Evolutionary conservation across 225 moss, liverwort and hornwort species (phyloP).

Genomic region (Straminergon stramineum): DNA sequence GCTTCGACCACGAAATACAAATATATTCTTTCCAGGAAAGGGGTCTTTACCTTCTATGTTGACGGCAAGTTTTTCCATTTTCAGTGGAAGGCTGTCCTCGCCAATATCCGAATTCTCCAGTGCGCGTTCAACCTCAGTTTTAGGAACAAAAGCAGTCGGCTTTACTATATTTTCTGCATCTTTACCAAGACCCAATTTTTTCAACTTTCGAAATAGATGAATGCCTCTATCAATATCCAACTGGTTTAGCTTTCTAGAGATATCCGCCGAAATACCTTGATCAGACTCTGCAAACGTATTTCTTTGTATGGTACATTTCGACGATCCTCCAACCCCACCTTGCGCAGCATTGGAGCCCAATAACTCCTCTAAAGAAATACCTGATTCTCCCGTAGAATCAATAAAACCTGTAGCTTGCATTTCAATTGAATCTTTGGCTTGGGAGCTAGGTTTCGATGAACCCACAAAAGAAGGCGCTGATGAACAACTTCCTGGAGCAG

Average conservation of each 20-base stretch:
- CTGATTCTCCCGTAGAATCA: background rate
- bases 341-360: background rate
- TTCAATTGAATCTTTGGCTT: background rate
- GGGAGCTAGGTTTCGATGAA: background rate
- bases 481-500: background rate
- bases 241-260: constrained; percentile 5
- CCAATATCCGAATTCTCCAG: constrained; percentile 19
- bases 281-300: background rate
- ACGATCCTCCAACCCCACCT: background rate
- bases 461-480: background rate
- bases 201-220: background rate
- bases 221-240: constrained; percentile 23
- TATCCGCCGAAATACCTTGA: background rate
- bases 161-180: background rate
- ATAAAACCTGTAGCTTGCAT: background rate
- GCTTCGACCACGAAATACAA: background rate
- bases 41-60: background rate
- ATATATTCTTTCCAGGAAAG: background rate
- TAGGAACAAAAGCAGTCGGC: background rate
- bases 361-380: constrained; percentile 7
- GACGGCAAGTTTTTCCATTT: constrained; percentile 16
- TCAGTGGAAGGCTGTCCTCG: constrained; percentile 4
- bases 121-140: background rate
- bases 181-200: background rate
- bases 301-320: background rate